Evolutionary conservation across 176 grass and related monocot species (phyloP), one percentile per base, ranked within the genome.

Genomic region (Stipa capillata): DNA sequence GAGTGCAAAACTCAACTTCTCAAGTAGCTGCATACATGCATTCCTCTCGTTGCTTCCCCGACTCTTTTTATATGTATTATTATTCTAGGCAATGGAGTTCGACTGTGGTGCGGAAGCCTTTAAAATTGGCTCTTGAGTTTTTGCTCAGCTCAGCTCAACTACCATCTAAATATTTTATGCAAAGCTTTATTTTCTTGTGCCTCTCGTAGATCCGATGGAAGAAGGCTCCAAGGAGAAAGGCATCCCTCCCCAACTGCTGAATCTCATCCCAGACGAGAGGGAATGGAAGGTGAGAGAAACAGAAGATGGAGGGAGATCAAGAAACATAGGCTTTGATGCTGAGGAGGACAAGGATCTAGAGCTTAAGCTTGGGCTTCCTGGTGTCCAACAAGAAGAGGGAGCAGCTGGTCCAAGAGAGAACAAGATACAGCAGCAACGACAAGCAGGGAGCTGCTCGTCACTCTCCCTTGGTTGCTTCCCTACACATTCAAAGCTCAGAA

Each of bases 281-380:
- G 78, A 75, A 49, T 83, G 87, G 89, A 84, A 84, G 70, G 18
- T 77, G 49, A 60, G 33, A 76, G 61, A 53, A 44, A 27, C n/a
- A 18, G 54, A 1, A 39, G 35, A 45, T 14, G 44, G 63, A 76
- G 69, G 70, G 37, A 40, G 18, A 52, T 20, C 39, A 70, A 53
- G 43, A 36, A 73, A 53, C 53, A 53, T 24, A 67, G 13, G 53
- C 42, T 58, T 80, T 28, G 55, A 72, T 31, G 82, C 73, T 43
- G 40, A 75, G 20, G 91, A 90, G 53, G 86, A 79, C 45, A 83
- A 49, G 39, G 58, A 91, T 32, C 84, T 99, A 55, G 96, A 99
- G 42, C 77, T 99, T 5, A 99, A 63, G 77, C 90, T 99, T 21
- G 88, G 87, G 35, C 96, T 78, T 31, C 96, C 96, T 29, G 92